Percentiles rank a stretch among this genome's conserved stretches.
These are phyloP conservation scores for Hypholoma fasciculare DNA, from an alignment of 768 basidiomycete species.

Conservation along the genomic window DNA sequence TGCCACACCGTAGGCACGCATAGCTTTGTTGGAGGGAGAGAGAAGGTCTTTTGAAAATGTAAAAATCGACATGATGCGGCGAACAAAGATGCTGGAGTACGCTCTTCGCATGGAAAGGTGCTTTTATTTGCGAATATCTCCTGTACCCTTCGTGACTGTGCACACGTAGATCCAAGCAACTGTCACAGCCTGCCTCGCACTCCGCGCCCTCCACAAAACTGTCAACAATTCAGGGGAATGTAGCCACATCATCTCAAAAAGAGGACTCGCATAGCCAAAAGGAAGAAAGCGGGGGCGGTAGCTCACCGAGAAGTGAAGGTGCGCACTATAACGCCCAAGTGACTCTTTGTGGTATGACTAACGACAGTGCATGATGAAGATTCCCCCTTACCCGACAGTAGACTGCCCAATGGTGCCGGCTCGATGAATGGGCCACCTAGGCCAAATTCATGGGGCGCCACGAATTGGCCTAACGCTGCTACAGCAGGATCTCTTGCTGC, in stretches of 20 bases:
- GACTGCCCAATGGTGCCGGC: slow-evolving; percentile 60
- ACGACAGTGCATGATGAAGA: slow-evolving; percentile 39
- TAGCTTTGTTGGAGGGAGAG: slow-evolving; percentile 96
- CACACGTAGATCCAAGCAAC: slow-evolving; percentile 72
- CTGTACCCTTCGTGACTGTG: slow-evolving; percentile 21
- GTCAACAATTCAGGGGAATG: slow-evolving; percentile 57
- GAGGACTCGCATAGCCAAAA: slow-evolving; percentile 75
- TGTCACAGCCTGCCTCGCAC: slow-evolving; percentile 57
- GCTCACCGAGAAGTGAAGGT: slow-evolving; percentile 89
- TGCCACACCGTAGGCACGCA: slow-evolving; percentile 69
- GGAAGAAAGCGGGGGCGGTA: slow-evolving; percentile 74
- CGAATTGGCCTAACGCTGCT: slow-evolving; percentile 48
- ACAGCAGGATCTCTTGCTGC: slow-evolving; percentile 43
- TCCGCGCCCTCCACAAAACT: slow-evolving; percentile 68
- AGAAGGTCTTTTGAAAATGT: slow-evolving; percentile 96
- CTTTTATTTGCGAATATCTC: slow-evolving; percentile 25
- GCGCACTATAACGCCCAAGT: slow-evolving; percentile 15
- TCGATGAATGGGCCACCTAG: slow-evolving; percentile 45
- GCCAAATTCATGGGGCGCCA: slow-evolving; percentile 56
- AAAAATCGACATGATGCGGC: slow-evolving; percentile 91
- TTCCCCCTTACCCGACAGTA: slow-evolving; percentile 70
- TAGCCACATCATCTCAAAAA: slow-evolving; percentile 53
- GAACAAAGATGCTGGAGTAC: slow-evolving; percentile 99
- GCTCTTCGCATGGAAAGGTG: slow-evolving; percentile 95
- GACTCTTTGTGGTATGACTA: background rate